Evolutionary conservation across 139 green algal genomes (phyloP), one percentile per base, ranked within the genome.

Genomic region (Asterochloris sp.): DNA sequence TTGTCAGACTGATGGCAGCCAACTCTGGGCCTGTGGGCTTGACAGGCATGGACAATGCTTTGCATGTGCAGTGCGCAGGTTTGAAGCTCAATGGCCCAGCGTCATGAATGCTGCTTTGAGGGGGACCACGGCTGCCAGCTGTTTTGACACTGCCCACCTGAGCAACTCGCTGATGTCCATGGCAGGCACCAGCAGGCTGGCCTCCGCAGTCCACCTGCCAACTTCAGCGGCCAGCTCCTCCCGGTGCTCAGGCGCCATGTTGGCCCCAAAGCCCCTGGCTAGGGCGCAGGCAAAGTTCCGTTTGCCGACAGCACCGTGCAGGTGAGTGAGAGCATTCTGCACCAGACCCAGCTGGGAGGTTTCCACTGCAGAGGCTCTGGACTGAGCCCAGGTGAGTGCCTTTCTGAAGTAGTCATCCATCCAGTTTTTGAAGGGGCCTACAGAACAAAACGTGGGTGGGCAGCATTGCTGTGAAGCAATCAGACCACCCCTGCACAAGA

Each of bases 221-320:
- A 94, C 87, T 79, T 91, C 85, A 27, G 13, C 79, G n/a, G 87
- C 62, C 21, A 94, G 89, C 38, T 90, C 83, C 0, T 54, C 63
- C 16, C 89, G 85, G 11, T 76, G 76, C 11, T 83, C 85, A 17
- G 84, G 28, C 15, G 76, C 83, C 87, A 91, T 87, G 86, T 92
- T 92, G 47, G 87, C 87, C 8, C 86, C 91, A 61, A 95, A 66
- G 16, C 91, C 91, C 14, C 87, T 84, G 13, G 88, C 89, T 74
- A 95, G 83, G 2, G 85, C 90, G 15, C 76, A 79, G 13, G 83
- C 29, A 81, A 92, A 91, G 27, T 90, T 87, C 13, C 67, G 74
- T 74, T 89, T 90, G 66, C 27, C 81, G 54, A 77, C 79, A 15
- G 78, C 80, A 81, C 66, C 24, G 29, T 28, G 62, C 21, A 94